These are phyloP conservation scores for Clonostachys chloroleuca DNA, from an alignment of 2,329 filamentous ascomycete species.

Conservation along the genomic window DNA sequence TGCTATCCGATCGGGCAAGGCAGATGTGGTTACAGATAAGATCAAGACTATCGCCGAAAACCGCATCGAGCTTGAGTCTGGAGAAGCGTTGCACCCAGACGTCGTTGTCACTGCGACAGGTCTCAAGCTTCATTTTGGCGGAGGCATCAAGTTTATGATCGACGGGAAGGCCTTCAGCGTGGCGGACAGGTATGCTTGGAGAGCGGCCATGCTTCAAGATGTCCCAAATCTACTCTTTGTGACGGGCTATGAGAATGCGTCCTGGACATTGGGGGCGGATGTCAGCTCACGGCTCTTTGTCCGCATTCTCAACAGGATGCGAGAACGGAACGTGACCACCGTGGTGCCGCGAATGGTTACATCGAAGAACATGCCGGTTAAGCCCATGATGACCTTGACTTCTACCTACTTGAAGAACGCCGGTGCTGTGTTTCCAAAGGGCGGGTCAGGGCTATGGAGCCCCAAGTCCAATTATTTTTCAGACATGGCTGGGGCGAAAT, in stretches of 20 bases:
- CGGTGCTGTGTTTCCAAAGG: conserved; percentile 35
- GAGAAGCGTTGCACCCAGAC: conserved; percentile 46
- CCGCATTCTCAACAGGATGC: conserved; percentile 46
- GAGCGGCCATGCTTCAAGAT: conserved; percentile 55
- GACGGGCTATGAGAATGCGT: conserved; percentile 55
- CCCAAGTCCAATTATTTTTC: conserved; percentile 19
- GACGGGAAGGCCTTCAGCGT: conserved; percentile 41
- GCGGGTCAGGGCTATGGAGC: conserved; percentile 28
- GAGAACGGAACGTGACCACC: conserved; percentile 28
- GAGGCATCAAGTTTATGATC: conserved; percentile 42
- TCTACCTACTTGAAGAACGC: conserved; percentile 46
- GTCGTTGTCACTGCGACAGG: conserved; percentile 64
- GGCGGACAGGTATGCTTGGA: conserved; percentile 49
- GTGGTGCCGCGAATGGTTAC: conserved; percentile 35
- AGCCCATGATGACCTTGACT: conserved; percentile 34
- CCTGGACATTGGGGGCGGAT: conserved; percentile 61
- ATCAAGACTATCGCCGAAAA: conserved; percentile 38
- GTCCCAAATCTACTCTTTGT: conserved; percentile 56
- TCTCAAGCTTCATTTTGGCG: conserved; percentile 49
- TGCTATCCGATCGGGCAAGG: conserved; percentile 29
- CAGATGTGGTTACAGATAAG: conserved; percentile 34
- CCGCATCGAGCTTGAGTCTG: conserved; percentile 36
- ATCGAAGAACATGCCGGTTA: conserved; percentile 26
- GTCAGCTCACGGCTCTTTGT: conserved; percentile 41
- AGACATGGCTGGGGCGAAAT: conserved; percentile 18